A percentile compares a stretch with the other conserved stretches of the same genome.
Conservation (phyloP, 2,329 filamentous ascomycete genomes). For the Penicillium aurantiogriseum region DNA sequence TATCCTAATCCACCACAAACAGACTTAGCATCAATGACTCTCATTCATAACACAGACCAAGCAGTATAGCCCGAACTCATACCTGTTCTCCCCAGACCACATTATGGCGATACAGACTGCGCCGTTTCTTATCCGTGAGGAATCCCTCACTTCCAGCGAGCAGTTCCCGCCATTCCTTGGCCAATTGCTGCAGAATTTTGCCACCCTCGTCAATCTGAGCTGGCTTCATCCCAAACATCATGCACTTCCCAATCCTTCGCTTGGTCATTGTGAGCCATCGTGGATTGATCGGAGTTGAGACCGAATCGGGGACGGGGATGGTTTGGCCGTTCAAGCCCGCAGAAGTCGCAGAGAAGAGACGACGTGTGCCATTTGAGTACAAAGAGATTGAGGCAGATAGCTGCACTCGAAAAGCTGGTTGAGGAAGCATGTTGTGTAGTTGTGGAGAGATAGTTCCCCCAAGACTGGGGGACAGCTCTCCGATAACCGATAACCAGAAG, state of each 20-base stretch:
- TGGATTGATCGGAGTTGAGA: conserved; percentile 43
- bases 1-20: conserved; percentile 36
- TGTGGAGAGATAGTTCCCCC: conserved; percentile 6
- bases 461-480: neutral
- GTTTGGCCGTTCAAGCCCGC: conserved; percentile 4
- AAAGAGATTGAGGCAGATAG: conserved; percentile 15
- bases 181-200: conserved; percentile 58
- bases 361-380: conserved; percentile 6
- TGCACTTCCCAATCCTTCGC: conserved; percentile 68
- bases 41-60: neutral
- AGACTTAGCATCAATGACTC: conserved; percentile 11
- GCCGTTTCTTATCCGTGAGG: conserved; percentile 61
- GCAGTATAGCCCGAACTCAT: conserved; percentile 24
- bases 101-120: conserved; percentile 62
- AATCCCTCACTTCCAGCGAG: conserved; percentile 74
- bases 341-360: conserved; percentile 23
- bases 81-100: conserved; percentile 89
- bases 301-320: conserved; percentile 13
- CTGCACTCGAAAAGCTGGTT: conserved; percentile 19
- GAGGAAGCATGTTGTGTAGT: conserved; percentile 25
- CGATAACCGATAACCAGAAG: conserved; percentile 11
- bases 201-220: conserved; percentile 59
- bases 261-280: conserved; percentile 71
- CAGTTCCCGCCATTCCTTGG: conserved; percentile 68
- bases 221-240: conserved; percentile 67